Evolutionary conservation across 495 filamentous ascomycete species (phyloP).

Genomic region (Lindgomyces ingoldianus): DNA sequence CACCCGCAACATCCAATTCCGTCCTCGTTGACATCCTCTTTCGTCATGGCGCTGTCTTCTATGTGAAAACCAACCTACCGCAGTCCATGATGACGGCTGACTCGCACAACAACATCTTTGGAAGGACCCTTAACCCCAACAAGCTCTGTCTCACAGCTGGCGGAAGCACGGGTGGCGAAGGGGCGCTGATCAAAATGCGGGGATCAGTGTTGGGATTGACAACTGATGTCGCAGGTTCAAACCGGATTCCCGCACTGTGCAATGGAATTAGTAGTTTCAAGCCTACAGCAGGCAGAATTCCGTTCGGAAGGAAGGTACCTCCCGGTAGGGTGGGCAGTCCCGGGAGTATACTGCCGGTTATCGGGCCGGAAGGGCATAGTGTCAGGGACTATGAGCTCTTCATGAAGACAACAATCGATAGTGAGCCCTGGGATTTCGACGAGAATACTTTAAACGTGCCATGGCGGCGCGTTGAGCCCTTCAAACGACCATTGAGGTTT

Average conservation of each 20-base stretch:
- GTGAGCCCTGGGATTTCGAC: conserved; percentile 53
- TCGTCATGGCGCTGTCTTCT: conserved; percentile 56
- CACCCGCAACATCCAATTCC: conserved; percentile 51
- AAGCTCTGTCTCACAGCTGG: conserved; percentile 35
- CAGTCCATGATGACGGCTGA: conserved; percentile 42
- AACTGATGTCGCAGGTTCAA: conserved; percentile 38
- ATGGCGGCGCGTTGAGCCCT: conserved; percentile 46
- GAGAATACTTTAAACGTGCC: conserved; percentile 49
- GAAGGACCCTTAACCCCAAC: conserved; percentile 37
- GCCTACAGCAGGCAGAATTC: conserved; percentile 39
- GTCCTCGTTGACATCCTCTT: conserved; percentile 53
- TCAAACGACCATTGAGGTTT: conserved; percentile 24
- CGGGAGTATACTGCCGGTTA: conserved; percentile 49
- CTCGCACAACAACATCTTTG: conserved; percentile 39
- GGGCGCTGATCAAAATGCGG: conserved; percentile 32
- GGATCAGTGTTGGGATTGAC: conserved; percentile 32
- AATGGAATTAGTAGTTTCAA: conserved; percentile 41
- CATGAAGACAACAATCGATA: conserved; percentile 55
- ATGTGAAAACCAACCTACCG: conserved; percentile 68
- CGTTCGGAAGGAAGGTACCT: conserved; percentile 41
- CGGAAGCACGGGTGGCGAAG: conserved; percentile 38
- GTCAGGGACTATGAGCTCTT: conserved; percentile 52
- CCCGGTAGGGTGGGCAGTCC: conserved; percentile 31
- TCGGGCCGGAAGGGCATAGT: conserved; percentile 53
- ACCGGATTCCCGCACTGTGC: conserved; percentile 43